These are phyloP conservation scores for Oidiodendron maius DNA, from an alignment of 495 filamentous ascomycete species.

Conservation along the genomic window DNA sequence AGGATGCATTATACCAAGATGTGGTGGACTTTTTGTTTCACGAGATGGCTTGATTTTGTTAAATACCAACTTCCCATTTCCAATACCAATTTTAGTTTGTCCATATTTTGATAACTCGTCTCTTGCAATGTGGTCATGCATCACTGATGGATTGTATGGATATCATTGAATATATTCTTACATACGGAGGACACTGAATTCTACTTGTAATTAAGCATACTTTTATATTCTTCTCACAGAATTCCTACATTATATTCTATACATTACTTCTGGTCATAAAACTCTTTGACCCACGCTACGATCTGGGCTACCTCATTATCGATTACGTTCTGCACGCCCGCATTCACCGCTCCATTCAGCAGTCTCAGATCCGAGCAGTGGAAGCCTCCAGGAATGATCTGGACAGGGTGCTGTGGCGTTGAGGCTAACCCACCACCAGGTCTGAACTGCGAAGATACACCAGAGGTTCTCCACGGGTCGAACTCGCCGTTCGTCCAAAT, in stretches of 20 bases:
- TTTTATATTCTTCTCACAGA: too few relatives aligned
- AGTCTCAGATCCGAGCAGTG: conserved; percentile 21
- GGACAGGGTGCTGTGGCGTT: conserved; percentile 36
- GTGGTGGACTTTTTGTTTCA: too few relatives aligned
- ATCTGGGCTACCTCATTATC: conserved; percentile 23
- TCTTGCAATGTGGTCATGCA: too few relatives aligned
- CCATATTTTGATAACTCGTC: too few relatives aligned
- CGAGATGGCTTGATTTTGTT: too few relatives aligned
- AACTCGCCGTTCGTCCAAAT: conserved; percentile 59
- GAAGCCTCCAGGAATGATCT: conserved; percentile 49
- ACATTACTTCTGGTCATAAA: not conserved
- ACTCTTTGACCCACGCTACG: conserved; percentile 20
- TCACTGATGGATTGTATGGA: too few relatives aligned
- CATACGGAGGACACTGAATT: too few relatives aligned
- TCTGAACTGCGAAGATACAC: conserved; percentile 44
- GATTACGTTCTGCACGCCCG: conserved; percentile 20
- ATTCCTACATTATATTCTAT: too few relatives aligned
- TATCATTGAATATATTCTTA: too few relatives aligned
- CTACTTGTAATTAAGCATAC: too few relatives aligned
- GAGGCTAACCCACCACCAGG: conserved; percentile 48
- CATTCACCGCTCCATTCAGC: conserved; percentile 18
- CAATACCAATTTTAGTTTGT: too few relatives aligned
- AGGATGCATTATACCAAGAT: not conserved
- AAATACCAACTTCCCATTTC: too few relatives aligned
- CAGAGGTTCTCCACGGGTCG: conserved; percentile 53